Percentiles rank a stretch among this genome's conserved stretches.
Conservation (phyloP, 2,329 filamentous ascomycete genomes). For the Botrytis porri region DNA sequence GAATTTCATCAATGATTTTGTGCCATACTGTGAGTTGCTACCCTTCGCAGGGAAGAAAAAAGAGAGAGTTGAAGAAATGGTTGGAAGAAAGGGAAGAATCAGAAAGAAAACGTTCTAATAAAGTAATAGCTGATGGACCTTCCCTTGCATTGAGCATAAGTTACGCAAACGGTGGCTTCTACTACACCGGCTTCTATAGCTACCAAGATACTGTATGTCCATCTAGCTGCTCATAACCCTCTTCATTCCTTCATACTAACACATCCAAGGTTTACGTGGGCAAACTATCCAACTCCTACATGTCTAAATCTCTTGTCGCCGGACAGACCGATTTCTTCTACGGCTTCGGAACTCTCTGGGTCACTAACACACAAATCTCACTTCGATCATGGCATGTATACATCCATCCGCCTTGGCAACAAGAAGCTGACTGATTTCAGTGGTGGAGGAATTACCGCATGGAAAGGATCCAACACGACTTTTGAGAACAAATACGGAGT, state of each 20-base stretch:
- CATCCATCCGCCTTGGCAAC: not conserved
- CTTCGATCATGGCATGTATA: conserved; percentile 50
- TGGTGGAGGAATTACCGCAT: conserved; percentile 61
- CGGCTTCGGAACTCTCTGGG: conserved; percentile 57
- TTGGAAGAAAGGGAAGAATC: not conserved
- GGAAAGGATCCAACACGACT: conserved; percentile 66
- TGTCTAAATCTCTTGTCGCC: conserved; percentile 57
- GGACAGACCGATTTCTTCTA: conserved; percentile 69
- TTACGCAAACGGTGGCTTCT: conserved; percentile 65
- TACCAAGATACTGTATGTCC: conserved; percentile 61
- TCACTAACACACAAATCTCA: conserved; percentile 51
- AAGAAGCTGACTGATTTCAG: not conserved
- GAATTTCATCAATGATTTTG: conserved; percentile 60
- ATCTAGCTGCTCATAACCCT: not conserved
- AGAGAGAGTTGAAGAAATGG: too few species aligned
- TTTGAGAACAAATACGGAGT: conserved; percentile 65
- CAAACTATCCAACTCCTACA: conserved; percentile 64
- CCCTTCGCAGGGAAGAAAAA: not conserved
- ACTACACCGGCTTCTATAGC: conserved; percentile 62
- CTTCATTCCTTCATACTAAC: conserved; percentile 1
- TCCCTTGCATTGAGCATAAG: conserved; percentile 58
- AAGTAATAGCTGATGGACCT: conserved; percentile 44
- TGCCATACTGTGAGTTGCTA: conserved; percentile 38
- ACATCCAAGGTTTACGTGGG: conserved; percentile 55
- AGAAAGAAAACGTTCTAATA: not conserved